These are phyloP conservation scores for Vigna hirtella DNA, from an alignment of 306 rosid species.

Conservation along the genomic window DNA sequence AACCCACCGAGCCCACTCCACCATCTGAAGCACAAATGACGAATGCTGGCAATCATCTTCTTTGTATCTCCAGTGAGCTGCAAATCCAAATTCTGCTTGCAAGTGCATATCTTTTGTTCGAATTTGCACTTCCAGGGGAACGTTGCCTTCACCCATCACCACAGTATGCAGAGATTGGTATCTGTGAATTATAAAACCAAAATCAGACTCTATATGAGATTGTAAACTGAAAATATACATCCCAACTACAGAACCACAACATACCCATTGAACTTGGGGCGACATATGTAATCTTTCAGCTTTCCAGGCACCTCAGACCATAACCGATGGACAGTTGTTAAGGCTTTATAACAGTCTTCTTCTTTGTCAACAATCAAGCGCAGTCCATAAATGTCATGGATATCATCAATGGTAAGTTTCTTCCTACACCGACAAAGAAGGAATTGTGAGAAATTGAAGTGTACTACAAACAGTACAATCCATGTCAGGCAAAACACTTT, in stretches of 20 bases:
- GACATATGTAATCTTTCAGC: conserved; percentile 83
- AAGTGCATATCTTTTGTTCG: conserved; percentile 95
- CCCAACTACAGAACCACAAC: conserved; percentile 25
- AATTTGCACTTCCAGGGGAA: conserved; percentile 92
- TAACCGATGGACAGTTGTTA: conserved; percentile 70
- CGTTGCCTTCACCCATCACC: conserved; percentile 77
- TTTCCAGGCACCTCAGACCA: conserved; percentile 92
- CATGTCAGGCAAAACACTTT: not conserved
- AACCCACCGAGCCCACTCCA: conserved; percentile 99
- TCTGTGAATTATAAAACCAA: conserved; percentile 50
- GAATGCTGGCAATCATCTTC: conserved; percentile 93
- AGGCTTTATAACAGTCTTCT: conserved; percentile 87
- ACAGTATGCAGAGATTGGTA: conserved; percentile 94
- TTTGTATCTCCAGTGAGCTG: conserved; percentile 99
- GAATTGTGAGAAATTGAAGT: conserved; percentile 24
- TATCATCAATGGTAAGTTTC: conserved; percentile 79
- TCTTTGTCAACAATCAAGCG: conserved; percentile 91
- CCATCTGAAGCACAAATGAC: conserved; percentile 95
- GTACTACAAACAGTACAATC: conserved; percentile 24
- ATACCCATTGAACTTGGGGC: conserved; percentile 93
- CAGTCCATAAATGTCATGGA: conserved; percentile 93
- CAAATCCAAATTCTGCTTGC: conserved; percentile 97
- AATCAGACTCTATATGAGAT: conserved; percentile 37
- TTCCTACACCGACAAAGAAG: conserved; percentile 65
- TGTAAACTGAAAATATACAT: conserved; percentile 9